Evolutionary conservation across 139 green algal species (phyloP).

Genomic region (Mesostigma viride): DNA sequence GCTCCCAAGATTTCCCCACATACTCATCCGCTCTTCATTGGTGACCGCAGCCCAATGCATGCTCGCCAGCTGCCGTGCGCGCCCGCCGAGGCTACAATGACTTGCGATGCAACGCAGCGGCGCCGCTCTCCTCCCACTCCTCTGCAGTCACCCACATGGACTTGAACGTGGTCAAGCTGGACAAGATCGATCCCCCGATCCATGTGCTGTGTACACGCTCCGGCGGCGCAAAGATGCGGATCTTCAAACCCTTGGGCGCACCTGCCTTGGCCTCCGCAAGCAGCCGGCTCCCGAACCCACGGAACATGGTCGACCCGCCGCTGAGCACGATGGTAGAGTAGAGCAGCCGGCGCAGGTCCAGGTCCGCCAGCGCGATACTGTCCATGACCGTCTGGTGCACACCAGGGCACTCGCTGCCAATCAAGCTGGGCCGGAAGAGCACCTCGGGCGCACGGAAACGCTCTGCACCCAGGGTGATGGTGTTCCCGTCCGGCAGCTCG

Average conservation of each 20-base stretch:
- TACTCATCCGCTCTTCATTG: too few species aligned
- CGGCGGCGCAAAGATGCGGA: background rate
- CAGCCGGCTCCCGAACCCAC: constrained; percentile 52
- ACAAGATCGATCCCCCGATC: constrained; percentile 15
- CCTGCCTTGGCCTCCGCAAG: constrained; percentile 16
- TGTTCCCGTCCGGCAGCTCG: constrained; percentile 59
- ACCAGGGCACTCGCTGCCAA: background rate
- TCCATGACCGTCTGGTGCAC: constrained; percentile 34
- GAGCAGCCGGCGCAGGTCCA: constrained; percentile 76
- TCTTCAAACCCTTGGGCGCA: background rate
- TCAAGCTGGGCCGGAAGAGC: constrained; percentile 51
- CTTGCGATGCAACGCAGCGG: constrained; percentile 71
- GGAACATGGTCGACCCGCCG: constrained; percentile 30
- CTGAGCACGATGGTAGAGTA: constrained; percentile 58
- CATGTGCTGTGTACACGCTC: background rate
- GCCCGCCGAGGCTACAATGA: too few species aligned
- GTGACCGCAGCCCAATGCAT: too few species aligned
- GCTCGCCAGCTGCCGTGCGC: too few species aligned
- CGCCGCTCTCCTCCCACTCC: constrained; percentile 80
- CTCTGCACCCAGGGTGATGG: constrained; percentile 61
- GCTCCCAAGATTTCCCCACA: too few species aligned
- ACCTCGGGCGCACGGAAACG: constrained; percentile 71
- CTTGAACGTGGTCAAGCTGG: constrained; percentile 10
- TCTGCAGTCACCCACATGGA: constrained; percentile 28
- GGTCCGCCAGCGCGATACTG: constrained; percentile 61